Evolutionary conservation across 306 rosid genomes (phyloP), one percentile per base, ranked within the genome.

Genomic region (Carpinus viminea): DNA sequence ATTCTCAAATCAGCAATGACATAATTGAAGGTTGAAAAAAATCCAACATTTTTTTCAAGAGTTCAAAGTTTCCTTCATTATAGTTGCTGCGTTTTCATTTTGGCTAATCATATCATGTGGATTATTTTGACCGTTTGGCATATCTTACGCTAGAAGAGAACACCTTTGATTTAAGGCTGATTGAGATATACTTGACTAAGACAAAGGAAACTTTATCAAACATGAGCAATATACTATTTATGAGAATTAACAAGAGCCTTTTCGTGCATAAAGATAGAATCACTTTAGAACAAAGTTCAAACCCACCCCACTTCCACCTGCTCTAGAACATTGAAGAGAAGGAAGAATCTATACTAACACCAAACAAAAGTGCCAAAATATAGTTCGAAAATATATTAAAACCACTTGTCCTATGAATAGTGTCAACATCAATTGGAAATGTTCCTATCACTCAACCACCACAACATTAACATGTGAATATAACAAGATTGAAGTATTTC

Each of bases 291-390:
- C 66, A 79, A 70, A 70, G 84, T 79, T 84, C 74, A 76, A 70
- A 51, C 75, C 79, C 84, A 72, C 75, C 73, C 80, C 84, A 76
- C 56, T n/a, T 60, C 65, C 68, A 82, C 82, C 81, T 75, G 82
- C 80, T 82, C 31, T 12, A 5, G 52, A 17, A 50, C 65, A 75
- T 71, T 72, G 68, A 69, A 54, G 0, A 15, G 31, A 66, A 41
- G 73, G 53, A 77, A 77, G 81, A 84, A 83, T 15, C 77, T 76
- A 52, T 5, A 8, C 51, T 41, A 21, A 47, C 68, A 38, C 48
- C 65, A 53, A 5, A 50, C 62, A 78, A 69, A 87, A 46, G 88
- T 75, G 75, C 82, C 61, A 68, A 81, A 1, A 31, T 31, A 76
- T 73, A 48, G 52, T 50, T 55, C 48, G 34, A 68, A 76, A 65